Evolutionary conservation across 2,329 filamentous ascomycete genomes (phyloP).

Genomic region (Chaetomium globosum): DNA sequence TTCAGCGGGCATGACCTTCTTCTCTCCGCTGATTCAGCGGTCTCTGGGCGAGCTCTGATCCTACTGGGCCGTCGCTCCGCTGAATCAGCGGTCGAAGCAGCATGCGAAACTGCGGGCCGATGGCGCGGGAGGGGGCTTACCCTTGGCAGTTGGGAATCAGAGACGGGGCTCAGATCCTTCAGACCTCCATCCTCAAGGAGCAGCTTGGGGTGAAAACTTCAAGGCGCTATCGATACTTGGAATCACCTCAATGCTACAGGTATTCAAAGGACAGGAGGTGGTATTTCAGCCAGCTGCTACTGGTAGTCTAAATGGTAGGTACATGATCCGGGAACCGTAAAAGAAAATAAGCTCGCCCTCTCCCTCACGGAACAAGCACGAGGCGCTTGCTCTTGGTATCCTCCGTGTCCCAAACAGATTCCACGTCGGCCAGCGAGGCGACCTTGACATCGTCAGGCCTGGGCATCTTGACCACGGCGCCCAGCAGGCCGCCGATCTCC

Average conservation of each 20-base stretch:
- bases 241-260: background rate
- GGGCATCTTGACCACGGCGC: slow-evolving; percentile 15
- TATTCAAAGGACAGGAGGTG: background rate
- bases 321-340: background rate
- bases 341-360: background rate
- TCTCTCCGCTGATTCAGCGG: slow-evolving; percentile 14
- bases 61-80: background rate
- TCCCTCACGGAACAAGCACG: slow-evolving; percentile 13
- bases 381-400: slow-evolving; percentile 23
- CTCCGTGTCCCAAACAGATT: slow-evolving; percentile 18
- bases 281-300: background rate
- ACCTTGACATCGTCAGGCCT: slow-evolving; percentile 12
- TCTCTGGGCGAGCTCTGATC: background rate
- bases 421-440: slow-evolving; percentile 1
- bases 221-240: too few species aligned
- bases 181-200: background rate
- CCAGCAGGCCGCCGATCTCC: slow-evolving; percentile 21
- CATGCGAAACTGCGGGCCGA: background rate
- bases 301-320: background rate
- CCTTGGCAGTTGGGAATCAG: background rate
- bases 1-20: background rate
- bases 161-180: background rate
- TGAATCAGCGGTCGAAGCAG: slow-evolving; percentile 5
- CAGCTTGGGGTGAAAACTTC: background rate
- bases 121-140: background rate